A percentile compares a stretch with the other conserved stretches of the same genome.
Conservation (phyloP, 192 early-diverging fungal species). For the Rhizophagus prolifer region DNA sequence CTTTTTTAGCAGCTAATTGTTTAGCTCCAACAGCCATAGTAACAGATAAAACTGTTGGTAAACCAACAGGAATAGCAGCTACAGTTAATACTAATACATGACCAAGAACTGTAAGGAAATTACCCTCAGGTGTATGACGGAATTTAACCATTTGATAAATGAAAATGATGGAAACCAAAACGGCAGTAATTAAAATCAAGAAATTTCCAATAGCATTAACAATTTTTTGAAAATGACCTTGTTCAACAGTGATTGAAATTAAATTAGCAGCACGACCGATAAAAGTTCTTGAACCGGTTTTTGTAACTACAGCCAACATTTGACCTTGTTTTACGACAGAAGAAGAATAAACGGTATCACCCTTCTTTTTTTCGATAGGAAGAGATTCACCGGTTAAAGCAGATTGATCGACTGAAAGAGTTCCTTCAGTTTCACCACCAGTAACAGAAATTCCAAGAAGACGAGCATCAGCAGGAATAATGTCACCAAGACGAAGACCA, state of each 20-base stretch:
- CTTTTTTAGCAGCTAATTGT: conserved; percentile 88
- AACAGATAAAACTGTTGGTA: conserved; percentile 94
- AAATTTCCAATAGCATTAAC: conserved; percentile 94
- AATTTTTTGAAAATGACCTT: conserved; percentile 97
- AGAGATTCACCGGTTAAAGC: conserved; percentile 94
- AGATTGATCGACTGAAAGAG: conserved; percentile 89
- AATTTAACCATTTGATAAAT: conserved; percentile 65
- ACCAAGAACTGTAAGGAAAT: conserved; percentile 49
- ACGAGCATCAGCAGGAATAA: conserved; percentile 89
- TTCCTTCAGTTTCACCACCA: conserved; percentile 74
- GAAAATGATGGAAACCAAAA: conserved; percentile 79
- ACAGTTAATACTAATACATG: conserved; percentile 78
- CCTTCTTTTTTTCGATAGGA: conserved; percentile 81
- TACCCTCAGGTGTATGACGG: conserved; percentile 34
- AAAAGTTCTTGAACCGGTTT: conserved; percentile 92
- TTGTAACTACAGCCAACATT: conserved; percentile 87
- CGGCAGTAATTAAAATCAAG: conserved; percentile 78
- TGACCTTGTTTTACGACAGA: conserved; percentile 95
- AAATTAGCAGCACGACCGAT: conserved; percentile 93
- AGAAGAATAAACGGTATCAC: conserved; percentile 85
- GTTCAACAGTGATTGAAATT: conserved; percentile 88
- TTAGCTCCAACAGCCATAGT: conserved; percentile 97
- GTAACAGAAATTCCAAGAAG: conserved; percentile 75
- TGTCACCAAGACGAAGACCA: conserved; percentile 89
- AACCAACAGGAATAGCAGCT: conserved; percentile 89